Conservation (phyloP, 345 rosid genomes). For the Lumnitzera racemosa region DNA sequence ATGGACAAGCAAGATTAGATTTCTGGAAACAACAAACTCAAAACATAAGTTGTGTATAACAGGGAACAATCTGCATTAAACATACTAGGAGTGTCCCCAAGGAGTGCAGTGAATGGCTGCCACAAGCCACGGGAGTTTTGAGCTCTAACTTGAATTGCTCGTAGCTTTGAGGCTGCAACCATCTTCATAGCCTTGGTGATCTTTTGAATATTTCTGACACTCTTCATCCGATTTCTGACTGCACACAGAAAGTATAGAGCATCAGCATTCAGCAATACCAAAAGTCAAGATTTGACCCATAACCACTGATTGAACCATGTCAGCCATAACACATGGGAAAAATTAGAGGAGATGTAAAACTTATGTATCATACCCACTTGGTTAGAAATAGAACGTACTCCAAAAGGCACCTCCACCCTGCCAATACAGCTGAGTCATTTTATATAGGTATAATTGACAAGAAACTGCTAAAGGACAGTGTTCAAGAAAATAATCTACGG, state of each 20-base stretch:
- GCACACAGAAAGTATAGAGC: conserved; percentile 21
- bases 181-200: conserved; percentile 99
- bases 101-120: conserved; percentile 87
- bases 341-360: neutral
- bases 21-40: too few species aligned
- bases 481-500: too few species aligned
- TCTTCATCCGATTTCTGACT: conserved; percentile 98
- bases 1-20: too few species aligned
- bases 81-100: conserved; percentile 66
- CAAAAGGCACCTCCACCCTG: conserved; percentile 76
- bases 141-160: conserved; percentile 70
- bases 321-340: neutral
- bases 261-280: conserved; percentile 6
- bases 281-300: neutral
- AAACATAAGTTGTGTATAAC: neutral
- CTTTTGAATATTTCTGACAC: conserved; percentile 94
- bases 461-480: neutral
- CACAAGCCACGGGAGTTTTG: conserved; percentile 98
- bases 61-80: conserved; percentile 3
- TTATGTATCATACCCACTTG: conserved; percentile 65
- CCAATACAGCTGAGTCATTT: conserved; percentile 7
- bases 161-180: conserved; percentile 99
- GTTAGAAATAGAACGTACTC: conserved; percentile 74
- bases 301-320: neutral
- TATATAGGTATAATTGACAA: conserved; percentile 5